Evolutionary conservation across 2,329 filamentous ascomycete genomes (phyloP).

Genomic region (Xylaria multiplex): DNA sequence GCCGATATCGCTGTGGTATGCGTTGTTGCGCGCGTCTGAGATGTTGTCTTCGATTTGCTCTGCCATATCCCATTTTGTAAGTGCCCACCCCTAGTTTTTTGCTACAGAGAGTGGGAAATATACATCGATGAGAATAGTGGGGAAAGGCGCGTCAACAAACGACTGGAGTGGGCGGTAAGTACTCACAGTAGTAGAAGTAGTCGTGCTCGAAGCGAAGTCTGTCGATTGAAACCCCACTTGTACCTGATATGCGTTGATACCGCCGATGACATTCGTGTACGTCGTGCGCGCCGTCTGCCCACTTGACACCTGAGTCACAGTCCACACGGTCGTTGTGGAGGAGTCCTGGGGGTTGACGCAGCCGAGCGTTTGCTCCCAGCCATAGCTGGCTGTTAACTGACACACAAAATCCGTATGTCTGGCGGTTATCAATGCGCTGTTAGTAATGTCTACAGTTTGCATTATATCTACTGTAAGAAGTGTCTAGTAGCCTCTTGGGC

Average conservation of each 20-base stretch:
- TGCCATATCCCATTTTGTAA: background rate
- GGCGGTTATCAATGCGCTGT: background rate
- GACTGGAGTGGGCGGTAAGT: background rate
- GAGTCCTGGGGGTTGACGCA: conserved; percentile 7
- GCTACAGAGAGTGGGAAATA: too few relatives aligned
- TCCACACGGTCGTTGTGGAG: conserved; percentile 23
- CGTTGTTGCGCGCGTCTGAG: background rate
- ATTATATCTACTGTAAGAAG: background rate
- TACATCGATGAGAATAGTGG: too few relatives aligned
- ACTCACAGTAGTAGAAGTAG: conserved; percentile 9
- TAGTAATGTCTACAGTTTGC: background rate
- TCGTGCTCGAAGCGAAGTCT: conserved; percentile 29
- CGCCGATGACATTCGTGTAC: conserved; percentile 22
- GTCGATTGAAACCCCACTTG: conserved; percentile 38
- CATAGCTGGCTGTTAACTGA: conserved; percentile 9
- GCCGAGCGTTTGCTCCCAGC: conserved; percentile 38
- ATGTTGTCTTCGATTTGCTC: conserved; percentile 4
- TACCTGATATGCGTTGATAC: conserved; percentile 38
- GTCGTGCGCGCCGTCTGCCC: conserved; percentile 16
- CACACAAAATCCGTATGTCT: conserved; percentile 33
- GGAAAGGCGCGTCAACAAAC: background rate
- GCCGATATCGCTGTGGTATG: background rate
- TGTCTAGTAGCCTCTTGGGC: background rate
- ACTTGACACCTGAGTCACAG: conserved; percentile 20
- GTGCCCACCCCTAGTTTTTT: background rate